Evolutionary conservation across 2,329 filamentous ascomycete genomes (phyloP), one percentile per base, ranked within the genome.

Genomic region (Talaromyces rugulosus): DNA sequence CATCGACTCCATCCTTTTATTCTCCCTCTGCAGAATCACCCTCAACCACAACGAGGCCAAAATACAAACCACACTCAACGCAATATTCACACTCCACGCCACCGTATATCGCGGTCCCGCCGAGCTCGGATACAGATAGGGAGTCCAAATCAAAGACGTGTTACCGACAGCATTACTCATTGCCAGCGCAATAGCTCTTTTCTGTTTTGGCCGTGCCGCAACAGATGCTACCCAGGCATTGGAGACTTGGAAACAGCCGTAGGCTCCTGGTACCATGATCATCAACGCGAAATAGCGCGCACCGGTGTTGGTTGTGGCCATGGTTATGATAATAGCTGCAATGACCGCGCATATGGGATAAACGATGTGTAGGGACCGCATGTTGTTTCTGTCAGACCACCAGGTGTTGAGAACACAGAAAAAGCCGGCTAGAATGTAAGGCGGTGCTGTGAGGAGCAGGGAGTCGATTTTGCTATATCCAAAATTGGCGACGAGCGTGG

Each of bases 331-430:
- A 75, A 89, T 92, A 3, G 86, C 84, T 0, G 77, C 76, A 3
- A 91, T 79, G 16, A 85, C 84, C 50, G 90, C 77, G 61, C 80
- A 83, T 12, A 91, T 79, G 0, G 89, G 88, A 1, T 85, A 61
- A 0, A 81, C 80, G 63, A 91, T 82, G 73, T 92, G 89, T 71
- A 84, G 85, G 73, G 87, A 91, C 5, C 89, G 83, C 74, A 92
- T 89, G 23, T 87, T 87, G 0, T 87, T 89, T 50, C 81, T 82
- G 72, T 91, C 89, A 16, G 89, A 87, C 72, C 90, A 87, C 81
- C 85, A 87, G 4, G 89, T 86, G 66, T 90, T 91, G 50, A 81
- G 61, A 66, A 87, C 86, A 1, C 87, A 84, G 0, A 83, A 85
- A 47, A 89, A 81, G 36, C 86, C 82, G 55, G 81, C 82, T 11